phyloP scores from a whole-genome alignment of 1,284 basidiomycete genomes.

The Apiotrichum mycotoxinovorans region DNA sequence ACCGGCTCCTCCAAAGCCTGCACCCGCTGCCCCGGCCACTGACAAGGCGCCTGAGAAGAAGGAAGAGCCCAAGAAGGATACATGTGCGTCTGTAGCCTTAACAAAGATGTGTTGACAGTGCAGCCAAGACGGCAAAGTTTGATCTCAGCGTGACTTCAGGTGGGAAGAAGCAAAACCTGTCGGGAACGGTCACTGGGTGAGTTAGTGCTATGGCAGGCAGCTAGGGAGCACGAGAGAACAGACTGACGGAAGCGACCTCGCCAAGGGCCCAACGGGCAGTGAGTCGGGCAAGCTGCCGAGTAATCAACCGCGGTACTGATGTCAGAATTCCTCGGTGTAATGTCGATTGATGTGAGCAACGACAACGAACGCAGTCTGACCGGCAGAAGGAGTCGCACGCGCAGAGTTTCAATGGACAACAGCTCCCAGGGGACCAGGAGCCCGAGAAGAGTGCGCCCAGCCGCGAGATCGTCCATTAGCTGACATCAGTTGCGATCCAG shows the following conservation, averaged over 20 bases:
- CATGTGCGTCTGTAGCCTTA: background rate
- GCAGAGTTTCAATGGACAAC: conserved; percentile 35
- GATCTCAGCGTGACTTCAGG: conserved; percentile 18
- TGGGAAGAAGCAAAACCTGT: background rate
- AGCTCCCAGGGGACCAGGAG: conserved; percentile 40
- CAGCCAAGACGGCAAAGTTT: conserved; percentile 16
- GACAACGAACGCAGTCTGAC: background rate
- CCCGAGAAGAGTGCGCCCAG: conserved; percentile 40
- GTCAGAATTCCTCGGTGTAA: conserved; percentile 39
- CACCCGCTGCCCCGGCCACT: background rate
- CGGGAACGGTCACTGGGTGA: conserved; percentile 22
- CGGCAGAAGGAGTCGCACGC: conserved; percentile 31
- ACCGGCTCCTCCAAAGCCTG: background rate
- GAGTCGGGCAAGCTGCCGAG: background rate
- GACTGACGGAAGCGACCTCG: conserved; percentile 28
- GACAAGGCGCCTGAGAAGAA: background rate
- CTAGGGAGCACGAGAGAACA: no score
- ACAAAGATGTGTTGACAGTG: background rate
- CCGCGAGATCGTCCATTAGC: background rate
- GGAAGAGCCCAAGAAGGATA: conserved; percentile 3
- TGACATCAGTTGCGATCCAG: conserved; percentile 20
- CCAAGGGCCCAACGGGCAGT: conserved; percentile 39
- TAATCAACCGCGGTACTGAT: background rate
- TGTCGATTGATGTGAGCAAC: conserved; percentile 32
- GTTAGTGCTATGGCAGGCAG: conserved; percentile 10